Conservation (phyloP, 2,329 filamentous ascomycete genomes). For the Bipolaris cookei region DNA sequence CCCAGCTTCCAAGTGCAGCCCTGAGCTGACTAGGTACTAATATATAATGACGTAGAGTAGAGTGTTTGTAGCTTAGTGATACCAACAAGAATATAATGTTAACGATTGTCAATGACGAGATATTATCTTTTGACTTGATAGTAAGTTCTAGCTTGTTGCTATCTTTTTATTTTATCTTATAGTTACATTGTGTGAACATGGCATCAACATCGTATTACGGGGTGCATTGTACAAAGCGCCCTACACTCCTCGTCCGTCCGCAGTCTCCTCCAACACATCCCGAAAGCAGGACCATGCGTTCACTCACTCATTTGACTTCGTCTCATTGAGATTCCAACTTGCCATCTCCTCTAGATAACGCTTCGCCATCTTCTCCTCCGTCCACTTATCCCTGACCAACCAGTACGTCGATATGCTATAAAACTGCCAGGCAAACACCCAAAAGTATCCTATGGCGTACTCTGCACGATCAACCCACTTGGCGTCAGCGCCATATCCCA, state of each 20-base stretch:
- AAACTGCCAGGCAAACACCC: slow-evolving; percentile 26
- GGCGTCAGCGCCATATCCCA: not conserved
- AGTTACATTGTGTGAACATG: too few species aligned
- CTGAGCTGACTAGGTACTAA: slow-evolving; percentile 57
- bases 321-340: slow-evolving; percentile 2
- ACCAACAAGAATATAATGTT: slow-evolving; percentile 6
- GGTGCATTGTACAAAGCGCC: not conserved
- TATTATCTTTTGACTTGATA: too few species aligned
- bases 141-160: too few species aligned
- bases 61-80: slow-evolving; percentile 5
- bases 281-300: not conserved
- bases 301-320: not conserved
- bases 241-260: not conserved
- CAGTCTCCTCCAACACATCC: not conserved
- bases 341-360: not conserved
- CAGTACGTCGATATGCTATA: slow-evolving; percentile 26
- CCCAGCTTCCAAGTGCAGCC: slow-evolving; percentile 58
- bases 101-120: not conserved
- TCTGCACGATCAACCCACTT: slow-evolving; percentile 9
- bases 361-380: slow-evolving; percentile 10
- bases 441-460: slow-evolving; percentile 23
- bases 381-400: slow-evolving; percentile 20
- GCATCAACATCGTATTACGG: too few species aligned
- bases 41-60: not conserved
- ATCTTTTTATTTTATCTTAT: too few species aligned